Percentiles rank a stretch among this genome's conserved stretches.
Conservation (phyloP, 2,329 filamentous ascomycete genomes). For the Ophiostoma sp. region DNA sequence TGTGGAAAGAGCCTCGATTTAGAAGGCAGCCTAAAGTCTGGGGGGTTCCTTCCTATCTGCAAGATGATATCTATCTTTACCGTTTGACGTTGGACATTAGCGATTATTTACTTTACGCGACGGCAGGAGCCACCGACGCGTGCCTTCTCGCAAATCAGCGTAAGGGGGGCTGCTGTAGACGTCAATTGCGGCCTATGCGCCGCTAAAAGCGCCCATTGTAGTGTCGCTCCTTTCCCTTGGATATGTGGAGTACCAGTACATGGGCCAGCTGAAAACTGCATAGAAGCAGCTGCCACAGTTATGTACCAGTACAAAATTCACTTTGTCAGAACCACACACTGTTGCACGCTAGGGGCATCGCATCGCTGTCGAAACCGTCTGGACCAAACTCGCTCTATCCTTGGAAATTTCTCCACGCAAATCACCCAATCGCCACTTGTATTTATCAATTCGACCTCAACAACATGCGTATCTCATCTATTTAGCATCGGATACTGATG, state of each 20-base stretch:
- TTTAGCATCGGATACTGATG: constrained; percentile 39
- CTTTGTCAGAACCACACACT: neutral
- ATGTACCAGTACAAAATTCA: neutral
- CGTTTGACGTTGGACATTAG: neutral
- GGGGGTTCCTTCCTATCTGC: neutral
- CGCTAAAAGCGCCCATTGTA: neutral
- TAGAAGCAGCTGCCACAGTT: neutral
- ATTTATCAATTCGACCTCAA: constrained; percentile 30
- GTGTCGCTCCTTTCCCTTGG: neutral
- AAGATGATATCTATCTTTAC: constrained; percentile 15
- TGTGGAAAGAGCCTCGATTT: neutral
- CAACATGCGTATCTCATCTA: constrained; percentile 44
- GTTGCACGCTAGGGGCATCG: constrained; percentile 8
- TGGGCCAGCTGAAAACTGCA: neutral
- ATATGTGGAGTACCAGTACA: neutral
- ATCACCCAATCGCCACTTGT: constrained; percentile 3
- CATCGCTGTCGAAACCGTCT: neutral
- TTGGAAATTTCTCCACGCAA: constrained; percentile 20
- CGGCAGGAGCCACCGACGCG: constrained; percentile 22
- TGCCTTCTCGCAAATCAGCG: constrained; percentile 14
- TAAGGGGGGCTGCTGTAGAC: constrained; percentile 11
- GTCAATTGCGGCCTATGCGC: constrained; percentile 4
- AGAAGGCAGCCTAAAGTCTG: neutral
- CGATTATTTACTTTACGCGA: constrained; percentile 18
- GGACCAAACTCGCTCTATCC: constrained; percentile 17